These are phyloP conservation scores for Podospora sp. DNA, from an alignment of 495 filamentous ascomycete genomes.

Conservation along the genomic window DNA sequence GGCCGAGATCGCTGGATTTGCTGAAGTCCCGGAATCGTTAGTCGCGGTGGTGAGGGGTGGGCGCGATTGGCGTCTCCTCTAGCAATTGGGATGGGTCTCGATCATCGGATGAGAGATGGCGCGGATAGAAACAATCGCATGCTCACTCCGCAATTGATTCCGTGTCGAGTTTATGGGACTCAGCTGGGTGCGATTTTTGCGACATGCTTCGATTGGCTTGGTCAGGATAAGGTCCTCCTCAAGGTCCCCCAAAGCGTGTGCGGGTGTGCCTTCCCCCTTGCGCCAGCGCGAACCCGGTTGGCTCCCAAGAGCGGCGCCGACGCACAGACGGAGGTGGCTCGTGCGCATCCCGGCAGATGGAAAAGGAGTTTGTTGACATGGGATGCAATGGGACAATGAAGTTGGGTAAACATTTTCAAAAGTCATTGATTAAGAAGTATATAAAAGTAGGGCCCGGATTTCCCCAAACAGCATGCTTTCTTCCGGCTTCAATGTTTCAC, in stretches of 20 bases:
- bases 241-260: no score
- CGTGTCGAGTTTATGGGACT: not conserved
- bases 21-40: not conserved
- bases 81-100: not conserved
- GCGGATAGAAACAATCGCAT: not conserved
- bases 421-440: not conserved
- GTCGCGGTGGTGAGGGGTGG: not conserved
- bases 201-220: constrained; percentile 2
- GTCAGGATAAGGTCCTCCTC: not conserved
- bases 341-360: not conserved
- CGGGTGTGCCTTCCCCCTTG: not conserved
- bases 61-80: not conserved
- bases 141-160: not conserved
- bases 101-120: not conserved
- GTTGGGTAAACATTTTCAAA: not conserved
- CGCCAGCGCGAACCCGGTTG: no score
- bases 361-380: not conserved
- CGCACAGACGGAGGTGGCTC: no score
- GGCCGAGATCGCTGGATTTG: not conserved
- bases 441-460: not conserved
- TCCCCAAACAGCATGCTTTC: not conserved
- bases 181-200: not conserved
- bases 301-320: no score
- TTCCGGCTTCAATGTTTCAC: not conserved
- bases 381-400: not conserved